Evolutionary conservation across 2,329 filamentous ascomycete species (phyloP).

Genomic region (Penicillium sp.): DNA sequence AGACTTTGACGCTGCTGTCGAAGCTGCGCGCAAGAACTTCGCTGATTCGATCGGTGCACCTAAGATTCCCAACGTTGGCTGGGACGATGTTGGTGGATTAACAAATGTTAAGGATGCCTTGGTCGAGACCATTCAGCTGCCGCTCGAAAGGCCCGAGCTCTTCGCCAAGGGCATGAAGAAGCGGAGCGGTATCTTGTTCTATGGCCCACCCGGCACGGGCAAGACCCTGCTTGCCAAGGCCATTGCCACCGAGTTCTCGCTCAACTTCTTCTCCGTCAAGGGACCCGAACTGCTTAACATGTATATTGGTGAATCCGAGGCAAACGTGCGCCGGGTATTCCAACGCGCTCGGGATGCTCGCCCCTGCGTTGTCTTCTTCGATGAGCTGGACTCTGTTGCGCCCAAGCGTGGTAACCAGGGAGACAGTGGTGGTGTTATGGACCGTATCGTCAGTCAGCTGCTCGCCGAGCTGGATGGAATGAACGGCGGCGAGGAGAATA

Average conservation of each 20-base stretch:
- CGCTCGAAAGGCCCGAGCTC: constrained; percentile 79
- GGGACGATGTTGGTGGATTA: constrained; percentile 90
- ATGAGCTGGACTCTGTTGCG: constrained; percentile 93
- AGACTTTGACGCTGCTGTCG: constrained; percentile 88
- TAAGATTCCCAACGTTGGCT: constrained; percentile 93
- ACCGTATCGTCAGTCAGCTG: constrained; percentile 88
- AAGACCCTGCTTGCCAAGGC: constrained; percentile 99
- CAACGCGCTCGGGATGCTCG: constrained; percentile 96
- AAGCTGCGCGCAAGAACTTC: constrained; percentile 93
- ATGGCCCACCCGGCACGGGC: constrained; percentile 96
- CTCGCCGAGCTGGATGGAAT: constrained; percentile 94
- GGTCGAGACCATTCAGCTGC: constrained; percentile 89
- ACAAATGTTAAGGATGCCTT: constrained; percentile 95
- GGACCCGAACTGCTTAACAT: constrained; percentile 95
- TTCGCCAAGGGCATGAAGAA: constrained; percentile 99
- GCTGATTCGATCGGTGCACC: constrained; percentile 93
- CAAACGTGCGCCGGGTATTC: constrained; percentile 98
- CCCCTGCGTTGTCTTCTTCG: constrained; percentile 95
- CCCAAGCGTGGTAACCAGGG: constrained; percentile 96
- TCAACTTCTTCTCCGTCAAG: constrained; percentile 99
- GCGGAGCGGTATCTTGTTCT: constrained; percentile 95
- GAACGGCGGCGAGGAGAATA: constrained; percentile 76
- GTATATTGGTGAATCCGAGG: constrained; percentile 99
- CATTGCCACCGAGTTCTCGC: constrained; percentile 95
- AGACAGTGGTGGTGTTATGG: constrained; percentile 95